Base-by-base conservation (phyloP, 495 filamentous ascomycete genomes). In the Lophiotrema nucula region DNA sequence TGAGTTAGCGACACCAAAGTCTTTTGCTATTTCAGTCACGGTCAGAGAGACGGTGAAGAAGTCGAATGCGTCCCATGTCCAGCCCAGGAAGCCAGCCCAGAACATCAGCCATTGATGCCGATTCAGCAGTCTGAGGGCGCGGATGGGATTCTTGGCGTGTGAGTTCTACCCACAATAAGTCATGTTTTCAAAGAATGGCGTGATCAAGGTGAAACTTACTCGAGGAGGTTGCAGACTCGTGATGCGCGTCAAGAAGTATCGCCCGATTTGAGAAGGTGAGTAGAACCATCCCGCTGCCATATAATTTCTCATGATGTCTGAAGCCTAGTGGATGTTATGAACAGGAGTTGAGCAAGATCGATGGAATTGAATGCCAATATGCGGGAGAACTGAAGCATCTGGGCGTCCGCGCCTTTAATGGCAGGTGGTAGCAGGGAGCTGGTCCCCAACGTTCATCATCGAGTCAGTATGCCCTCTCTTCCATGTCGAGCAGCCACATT, bases 21-120 rank as follows among this genome's bases (percentile, higher is more conserved):
- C 67, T 8, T 62, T 58, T 0, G 69, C 64, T 15, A 77, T 57
- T 31, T 73, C 73, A 5, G 73, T 73, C 15, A 74, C 56, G 1
- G 64, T 69, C 50, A 76, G 60, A 2, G 68, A 69, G 15, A 76
- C 72, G 1, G 72, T 73, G 54, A 74, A 73, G 44, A 73, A 74
- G 47, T 75, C 72, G 50, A 75, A 75, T 0, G 73, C 59, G 62
- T 76, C 73, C 73, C 74, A 77, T 1, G 69, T 69, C 74, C 74
- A 76, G 2, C 45, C 61, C 1, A 37, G 31, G 24, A 65, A 69
- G 13, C 68, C 68, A 25, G 59, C 56, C 1, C 23, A 47, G 49
- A 76, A 75, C 71, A 75, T 72, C 18, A 74, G 68, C 74, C 74
- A 75, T 72, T 76, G 73, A 31, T 75, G 71, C 0, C 56, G 35